phyloP scores from a whole-genome alignment of 1,284 basidiomycete genomes.

The Ceratobasidium sp. region DNA sequence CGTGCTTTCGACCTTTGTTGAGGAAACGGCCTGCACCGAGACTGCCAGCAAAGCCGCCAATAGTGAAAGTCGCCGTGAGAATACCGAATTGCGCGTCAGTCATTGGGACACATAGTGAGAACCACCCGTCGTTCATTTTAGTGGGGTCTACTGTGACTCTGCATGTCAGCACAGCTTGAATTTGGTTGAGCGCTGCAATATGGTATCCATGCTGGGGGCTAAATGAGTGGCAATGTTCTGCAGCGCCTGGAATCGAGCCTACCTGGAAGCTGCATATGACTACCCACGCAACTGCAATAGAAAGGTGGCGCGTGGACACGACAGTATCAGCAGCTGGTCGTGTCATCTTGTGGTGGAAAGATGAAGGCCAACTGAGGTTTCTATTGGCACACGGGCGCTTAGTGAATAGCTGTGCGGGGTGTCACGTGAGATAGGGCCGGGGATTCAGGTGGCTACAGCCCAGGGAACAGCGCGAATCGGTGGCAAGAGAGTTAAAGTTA shows the following conservation, averaged over 20 bases:
- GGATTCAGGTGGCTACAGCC: no score
- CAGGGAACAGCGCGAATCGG: no score
- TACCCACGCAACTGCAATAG: conserved; percentile 32
- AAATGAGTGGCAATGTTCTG: background rate
- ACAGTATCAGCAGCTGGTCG: conserved; percentile 25
- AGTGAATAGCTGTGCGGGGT: no score
- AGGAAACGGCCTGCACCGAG: conserved; percentile 75
- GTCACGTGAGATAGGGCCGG: no score
- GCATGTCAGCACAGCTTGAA: conserved; percentile 82
- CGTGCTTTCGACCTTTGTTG: conserved; percentile 75
- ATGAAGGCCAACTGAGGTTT: background rate
- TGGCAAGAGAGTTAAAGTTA: background rate
- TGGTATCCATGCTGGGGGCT: conserved; percentile 63
- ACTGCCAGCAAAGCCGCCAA: conserved; percentile 88
- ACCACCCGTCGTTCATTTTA: conserved; percentile 59
- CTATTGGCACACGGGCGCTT: background rate
- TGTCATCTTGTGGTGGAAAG: conserved; percentile 26
- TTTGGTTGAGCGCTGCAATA: conserved; percentile 88
- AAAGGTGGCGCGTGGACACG: conserved; percentile 1
- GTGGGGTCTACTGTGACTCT: conserved; percentile 47
- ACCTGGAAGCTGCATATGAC: conserved; percentile 35
- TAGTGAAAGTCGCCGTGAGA: conserved; percentile 85
- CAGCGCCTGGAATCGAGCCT: background rate
- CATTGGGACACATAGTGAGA: conserved; percentile 76
- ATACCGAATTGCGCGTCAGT: conserved; percentile 77